Evolutionary conservation across 768 basidiomycete species (phyloP).

Genomic region (Auricularia heimuer): DNA sequence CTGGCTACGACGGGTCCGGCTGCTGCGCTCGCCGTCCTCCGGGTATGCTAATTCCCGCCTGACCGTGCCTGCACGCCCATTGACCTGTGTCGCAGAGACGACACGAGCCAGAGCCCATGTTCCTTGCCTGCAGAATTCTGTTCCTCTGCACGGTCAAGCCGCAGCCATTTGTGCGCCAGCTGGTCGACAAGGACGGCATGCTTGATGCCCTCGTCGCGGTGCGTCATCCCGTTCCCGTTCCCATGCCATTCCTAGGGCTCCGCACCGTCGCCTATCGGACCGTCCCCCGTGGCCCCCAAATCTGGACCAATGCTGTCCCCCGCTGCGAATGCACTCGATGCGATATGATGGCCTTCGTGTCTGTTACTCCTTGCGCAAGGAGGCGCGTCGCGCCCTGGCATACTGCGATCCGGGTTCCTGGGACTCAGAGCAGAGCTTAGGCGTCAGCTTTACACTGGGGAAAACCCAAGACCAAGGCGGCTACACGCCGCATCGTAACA

Average conservation of each 20-base stretch:
- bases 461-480: no score
- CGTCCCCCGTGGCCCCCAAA: no score
- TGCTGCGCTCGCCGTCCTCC: slow-evolving; percentile 43
- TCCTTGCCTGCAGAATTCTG: slow-evolving; percentile 65
- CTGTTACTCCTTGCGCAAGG: no score
- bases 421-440: no score
- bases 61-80: background rate
- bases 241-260: background rate
- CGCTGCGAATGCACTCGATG: no score
- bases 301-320: no score
- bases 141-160: slow-evolving; percentile 55
- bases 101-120: slow-evolving; percentile 43
- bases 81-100: background rate
- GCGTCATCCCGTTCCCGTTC: slow-evolving; percentile 25
- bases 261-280: no score
- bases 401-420: no score
- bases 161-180: slow-evolving; percentile 41
- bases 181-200: slow-evolving; percentile 50
- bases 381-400: no score
- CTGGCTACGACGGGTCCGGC: slow-evolving; percentile 59
- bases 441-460: no score
- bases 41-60: slow-evolving; percentile 30
- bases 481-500: no score
- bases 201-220: slow-evolving; percentile 59
- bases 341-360: no score